Percentiles rank a stretch among this genome's conserved stretches.
Conservation (phyloP, 495 filamentous ascomycete species). For the Platismatia glauca region DNA sequence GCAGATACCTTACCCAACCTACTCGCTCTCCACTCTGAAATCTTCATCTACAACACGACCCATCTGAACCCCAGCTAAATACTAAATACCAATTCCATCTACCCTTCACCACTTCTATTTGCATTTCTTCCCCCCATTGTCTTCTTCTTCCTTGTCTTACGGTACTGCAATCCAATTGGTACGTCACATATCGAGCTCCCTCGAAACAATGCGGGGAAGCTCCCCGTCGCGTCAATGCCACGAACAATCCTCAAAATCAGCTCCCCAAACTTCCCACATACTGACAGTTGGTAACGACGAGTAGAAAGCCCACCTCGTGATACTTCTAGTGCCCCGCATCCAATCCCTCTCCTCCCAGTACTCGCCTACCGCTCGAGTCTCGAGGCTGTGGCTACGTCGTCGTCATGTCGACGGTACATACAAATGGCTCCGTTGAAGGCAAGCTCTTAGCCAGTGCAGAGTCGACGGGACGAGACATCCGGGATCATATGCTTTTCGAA, state of each 20-base stretch:
- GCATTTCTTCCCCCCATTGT: background rate
- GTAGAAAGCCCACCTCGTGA: background rate
- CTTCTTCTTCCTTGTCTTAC: background rate
- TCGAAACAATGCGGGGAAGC: slow-evolving; percentile 11
- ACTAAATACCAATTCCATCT: background rate
- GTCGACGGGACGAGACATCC: slow-evolving; percentile 47
- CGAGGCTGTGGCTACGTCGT: background rate
- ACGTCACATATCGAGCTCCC: background rate
- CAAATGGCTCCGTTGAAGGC: slow-evolving; percentile 16
- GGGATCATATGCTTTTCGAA: slow-evolving; percentile 84
- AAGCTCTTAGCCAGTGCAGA: slow-evolving; percentile 9
- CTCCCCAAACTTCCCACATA: background rate
- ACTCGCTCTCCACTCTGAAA: background rate
- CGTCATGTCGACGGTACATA: slow-evolving; percentile 13
- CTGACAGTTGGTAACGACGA: background rate
- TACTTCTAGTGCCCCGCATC: background rate
- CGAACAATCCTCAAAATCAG: background rate
- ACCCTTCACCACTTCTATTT: background rate
- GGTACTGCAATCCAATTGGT: background rate
- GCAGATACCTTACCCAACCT: background rate
- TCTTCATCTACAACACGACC: background rate
- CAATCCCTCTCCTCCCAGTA: background rate
- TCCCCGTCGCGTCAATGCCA: background rate
- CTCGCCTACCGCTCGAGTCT: background rate
- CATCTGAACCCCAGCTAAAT: background rate